Base-by-base conservation (phyloP, 2,329 filamentous ascomycete species). In the Dothideomycetes sp. region DNA sequence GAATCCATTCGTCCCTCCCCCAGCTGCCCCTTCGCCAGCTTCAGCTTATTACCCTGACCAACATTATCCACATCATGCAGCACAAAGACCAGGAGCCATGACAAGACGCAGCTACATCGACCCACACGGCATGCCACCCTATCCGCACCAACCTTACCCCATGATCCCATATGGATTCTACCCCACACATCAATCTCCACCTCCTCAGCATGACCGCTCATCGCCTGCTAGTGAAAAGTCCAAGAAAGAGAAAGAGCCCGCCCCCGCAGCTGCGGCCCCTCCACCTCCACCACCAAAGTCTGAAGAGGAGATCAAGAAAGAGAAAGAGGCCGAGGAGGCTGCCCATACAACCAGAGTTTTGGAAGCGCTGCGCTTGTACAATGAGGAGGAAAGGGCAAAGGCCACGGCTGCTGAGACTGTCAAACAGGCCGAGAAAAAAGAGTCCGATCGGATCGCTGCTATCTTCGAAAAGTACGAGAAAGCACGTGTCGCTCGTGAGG, bases 401-500 rank as follows among this genome's bases (percentile, higher is more conserved):
- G 24, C 23, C 4, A 31, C 17, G 2, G 39, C 39, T 8, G 33
- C 40, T 12, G 20, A 34, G 18, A 20, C 29, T 13, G 46, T 47
- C 23, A 31, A 45, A 9, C 17, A 42, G 3, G 27, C 24, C 9
- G 39, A 24, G 29, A 44, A 49, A 23, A 40, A 51, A 3, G 51
- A 50, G 41, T 44, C 43, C 10, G 40, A 34, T 23, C 35, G 32
- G 25, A 42, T 42, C 16, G 40, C 64, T 38, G 56, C 60, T 38
- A 50, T 67, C 17, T 57, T 68, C 40, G 52, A 64, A 37, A 59
- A 63, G 36, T 61, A 64, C 22, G 61, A 65, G 41, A 62, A 66
- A 19, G 56, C 62, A 30, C 59, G 60, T 34, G 45, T 61, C 22
- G 60, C 57, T 33, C 50, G 58, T 7, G 60, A 64, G 44, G 54